Evolutionary conservation across 306 rosid species (phyloP).

Genomic region (Cucurbita pepo): DNA sequence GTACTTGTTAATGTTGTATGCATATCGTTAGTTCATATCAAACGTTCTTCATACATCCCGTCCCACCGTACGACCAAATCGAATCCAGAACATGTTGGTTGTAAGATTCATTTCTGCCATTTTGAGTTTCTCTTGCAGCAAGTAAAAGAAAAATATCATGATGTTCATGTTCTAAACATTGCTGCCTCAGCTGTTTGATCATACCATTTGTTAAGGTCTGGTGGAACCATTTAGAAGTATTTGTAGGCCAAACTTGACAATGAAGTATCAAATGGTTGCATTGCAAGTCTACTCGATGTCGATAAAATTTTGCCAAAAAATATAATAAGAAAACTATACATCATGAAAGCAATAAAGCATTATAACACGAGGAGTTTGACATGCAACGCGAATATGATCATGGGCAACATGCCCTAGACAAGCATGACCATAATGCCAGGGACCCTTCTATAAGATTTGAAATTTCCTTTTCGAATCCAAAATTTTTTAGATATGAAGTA

Average conservation of each 20-base stretch:
- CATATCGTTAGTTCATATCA: background rate
- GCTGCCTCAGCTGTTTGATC: background rate
- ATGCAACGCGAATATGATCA: no score
- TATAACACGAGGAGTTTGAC: no score
- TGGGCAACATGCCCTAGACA: no score
- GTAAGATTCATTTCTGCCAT: background rate
- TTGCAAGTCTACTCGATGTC: no score
- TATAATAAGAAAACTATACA: no score
- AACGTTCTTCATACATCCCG: background rate
- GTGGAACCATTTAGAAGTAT: background rate
- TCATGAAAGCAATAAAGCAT: no score
- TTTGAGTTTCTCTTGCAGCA: background rate
- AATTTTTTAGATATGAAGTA: no score
- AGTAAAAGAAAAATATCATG: background rate
- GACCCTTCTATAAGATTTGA: no score
- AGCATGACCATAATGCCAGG: no score
- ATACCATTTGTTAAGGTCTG: background rate
- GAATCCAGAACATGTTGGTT: background rate
- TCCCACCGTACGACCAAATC: background rate
- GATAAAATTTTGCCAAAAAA: no score
- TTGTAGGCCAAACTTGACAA: background rate
- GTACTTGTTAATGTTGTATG: background rate
- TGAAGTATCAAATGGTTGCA: background rate
- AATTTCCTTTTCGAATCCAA: no score
- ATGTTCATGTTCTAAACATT: background rate